phyloP scores from a whole-genome alignment of 352 stramenopile species.

The Pythium dissotocum region DNA sequence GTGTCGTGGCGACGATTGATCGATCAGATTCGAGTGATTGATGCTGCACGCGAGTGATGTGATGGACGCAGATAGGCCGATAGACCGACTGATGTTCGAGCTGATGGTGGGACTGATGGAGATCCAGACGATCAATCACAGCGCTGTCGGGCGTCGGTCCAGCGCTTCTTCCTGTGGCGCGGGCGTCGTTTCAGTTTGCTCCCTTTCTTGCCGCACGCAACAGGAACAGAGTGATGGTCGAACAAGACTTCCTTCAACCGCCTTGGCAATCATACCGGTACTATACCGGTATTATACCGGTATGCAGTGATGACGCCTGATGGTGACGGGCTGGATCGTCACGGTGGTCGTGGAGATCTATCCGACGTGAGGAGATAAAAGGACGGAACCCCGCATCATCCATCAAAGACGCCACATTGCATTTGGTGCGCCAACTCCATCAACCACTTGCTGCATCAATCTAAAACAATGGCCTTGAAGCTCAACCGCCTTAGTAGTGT shows the following conservation, averaged over 20 bases:
- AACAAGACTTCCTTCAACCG: constrained; percentile 17
- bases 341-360: constrained; percentile 8
- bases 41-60: neutral
- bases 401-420: neutral
- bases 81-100: too few relatives aligned
- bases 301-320: neutral
- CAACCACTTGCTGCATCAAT: neutral
- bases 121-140: neutral
- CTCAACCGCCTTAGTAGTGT: constrained; percentile 61
- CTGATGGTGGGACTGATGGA: neutral
- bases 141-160: neutral
- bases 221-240: constrained; percentile 24
- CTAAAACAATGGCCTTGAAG: constrained; percentile 14
- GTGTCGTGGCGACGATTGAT: neutral
- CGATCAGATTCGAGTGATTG: neutral
- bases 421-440: neutral
- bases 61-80: neutral
- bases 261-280: neutral
- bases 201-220: neutral
- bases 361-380: constrained; percentile 9
- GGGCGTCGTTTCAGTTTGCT: constrained; percentile 30
- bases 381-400: neutral
- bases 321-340: neutral
- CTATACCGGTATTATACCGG: constrained; percentile 11
- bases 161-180: constrained; percentile 10